Percentiles rank a stretch among this genome's conserved stretches.
Evolutionary conservation across 2,329 filamentous ascomycete species (phyloP).

Genomic region (Cadophora sp.): DNA sequence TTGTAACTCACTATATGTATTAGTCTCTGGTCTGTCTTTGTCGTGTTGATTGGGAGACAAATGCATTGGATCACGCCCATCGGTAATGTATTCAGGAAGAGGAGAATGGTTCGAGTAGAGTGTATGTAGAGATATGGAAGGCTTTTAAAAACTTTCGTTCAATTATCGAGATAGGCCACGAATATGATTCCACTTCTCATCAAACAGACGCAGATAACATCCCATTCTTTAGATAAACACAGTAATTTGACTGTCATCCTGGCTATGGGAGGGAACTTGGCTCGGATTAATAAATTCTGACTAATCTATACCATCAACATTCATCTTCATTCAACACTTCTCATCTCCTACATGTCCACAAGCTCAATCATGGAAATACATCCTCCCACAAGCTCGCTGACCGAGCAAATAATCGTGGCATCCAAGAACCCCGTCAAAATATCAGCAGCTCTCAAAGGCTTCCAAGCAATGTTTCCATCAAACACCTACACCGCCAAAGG

Average conservation of each 20-base stretch:
- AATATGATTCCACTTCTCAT: background rate
- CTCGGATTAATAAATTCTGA: background rate
- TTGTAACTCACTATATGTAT: conserved; percentile 8
- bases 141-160: background rate
- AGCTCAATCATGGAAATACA: background rate
- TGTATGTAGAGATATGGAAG: background rate
- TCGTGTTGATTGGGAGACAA: background rate
- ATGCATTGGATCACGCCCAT: conserved; percentile 11
- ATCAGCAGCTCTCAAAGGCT: conserved; percentile 47
- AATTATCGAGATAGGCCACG: background rate
- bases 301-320: background rate
- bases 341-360: background rate
- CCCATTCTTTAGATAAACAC: no score
- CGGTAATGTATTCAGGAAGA: background rate
- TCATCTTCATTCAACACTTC: background rate
- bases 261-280: background rate
- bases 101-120: background rate
- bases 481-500: conserved; percentile 39
- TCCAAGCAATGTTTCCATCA: conserved; percentile 46
- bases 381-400: background rate
- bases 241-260: no score
- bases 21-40: conserved; percentile 15
- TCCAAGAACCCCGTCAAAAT: conserved; percentile 52
- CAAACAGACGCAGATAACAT: no score
- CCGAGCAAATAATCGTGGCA: conserved; percentile 44